Base-by-base conservation (phyloP, 352 stramenopile genomes). In the Pythium apleroticum region DNA sequence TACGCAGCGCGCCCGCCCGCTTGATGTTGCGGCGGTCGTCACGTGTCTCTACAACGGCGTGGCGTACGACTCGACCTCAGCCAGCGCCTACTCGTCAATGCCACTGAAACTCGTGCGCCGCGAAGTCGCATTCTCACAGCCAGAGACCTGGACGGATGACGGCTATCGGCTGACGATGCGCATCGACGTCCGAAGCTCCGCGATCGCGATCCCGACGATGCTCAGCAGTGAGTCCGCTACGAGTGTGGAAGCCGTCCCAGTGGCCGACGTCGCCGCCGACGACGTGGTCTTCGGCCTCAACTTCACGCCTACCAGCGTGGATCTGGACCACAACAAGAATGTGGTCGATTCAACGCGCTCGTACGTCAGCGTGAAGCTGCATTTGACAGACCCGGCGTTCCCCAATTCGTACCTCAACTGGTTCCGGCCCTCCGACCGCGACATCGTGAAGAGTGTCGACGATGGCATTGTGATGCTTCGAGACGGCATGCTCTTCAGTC, bases 1-100 rank as follows among this genome's bases (percentile, higher is more conserved):
- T n/a, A 24, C 41, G 37, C 60, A 67, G 22, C 50, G 54, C 52
- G 39, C 52, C 50, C 60, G 60, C 19, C 20, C 41, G n/a, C 50
- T 67, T 3, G 52, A 67, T 30, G 12, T 67, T 12, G 33, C 33
- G 12, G 60, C 60, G 12, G 24, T 67, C 27, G 46, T 52, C 28
- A 67, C 52, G 28, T 61, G 60, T 49, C 39, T 67, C 12, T 67
- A 67, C 52, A 5, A 59, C 43, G 60, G 60, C 31, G 41, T 61
- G 17, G 30, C 27, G 12, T 60, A 61, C 52, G 60, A 67, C 52
- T 37, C 41, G 52, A 48, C 31, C 1, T 60, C 52, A 5, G 8
- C 43, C 10, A 17, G 30, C 35, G 37, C 54, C 27, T 43, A 48
- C 60, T 33, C 60, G 22, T 41, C 31, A 5, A 35, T 17, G 8